These are phyloP conservation scores for Wickerhamomyces sp. DNA, from an alignment of 1,139 yeast species.

Conservation along the genomic window DNA sequence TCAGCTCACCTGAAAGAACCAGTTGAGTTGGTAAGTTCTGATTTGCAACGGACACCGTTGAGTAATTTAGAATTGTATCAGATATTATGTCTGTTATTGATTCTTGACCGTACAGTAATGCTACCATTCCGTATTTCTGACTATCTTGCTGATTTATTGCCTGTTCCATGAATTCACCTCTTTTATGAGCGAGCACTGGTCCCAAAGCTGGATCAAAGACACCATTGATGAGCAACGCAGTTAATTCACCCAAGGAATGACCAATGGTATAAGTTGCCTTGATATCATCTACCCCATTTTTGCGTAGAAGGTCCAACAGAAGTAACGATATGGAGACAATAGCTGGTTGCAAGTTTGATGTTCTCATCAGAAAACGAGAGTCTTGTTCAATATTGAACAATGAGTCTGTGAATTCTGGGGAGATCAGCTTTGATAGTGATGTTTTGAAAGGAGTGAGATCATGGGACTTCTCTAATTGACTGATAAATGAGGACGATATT, in stretches of 20 bases:
- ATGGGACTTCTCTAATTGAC: neutral
- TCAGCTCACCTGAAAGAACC: slow-evolving; percentile 34
- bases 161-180: slow-evolving; percentile 42
- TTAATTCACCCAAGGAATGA: slow-evolving; percentile 57
- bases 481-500: slow-evolving; percentile 7
- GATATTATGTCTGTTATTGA: slow-evolving; percentile 23
- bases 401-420: slow-evolving; percentile 1
- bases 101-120: slow-evolving; percentile 29
- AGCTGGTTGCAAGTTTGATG: slow-evolving; percentile 49
- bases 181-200: slow-evolving; percentile 33
- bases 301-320: slow-evolving; percentile 27
- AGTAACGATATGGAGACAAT: slow-evolving; percentile 37
- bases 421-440: slow-evolving; percentile 7
- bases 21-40: slow-evolving; percentile 35
- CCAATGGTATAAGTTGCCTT: slow-evolving; percentile 36
- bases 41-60: slow-evolving; percentile 33
- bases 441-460: slow-evolving; percentile 9
- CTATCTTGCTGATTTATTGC: slow-evolving; percentile 13
- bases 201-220: slow-evolving; percentile 29
- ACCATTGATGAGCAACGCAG: slow-evolving; percentile 39
- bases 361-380: slow-evolving; percentile 11
- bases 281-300: slow-evolving; percentile 25
- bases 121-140: slow-evolving; percentile 35
- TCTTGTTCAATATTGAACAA: slow-evolving; percentile 1
- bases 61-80: slow-evolving; percentile 4